Conservation (phyloP, 306 rosid genomes). For the Begonia peltatifolia region DNA sequence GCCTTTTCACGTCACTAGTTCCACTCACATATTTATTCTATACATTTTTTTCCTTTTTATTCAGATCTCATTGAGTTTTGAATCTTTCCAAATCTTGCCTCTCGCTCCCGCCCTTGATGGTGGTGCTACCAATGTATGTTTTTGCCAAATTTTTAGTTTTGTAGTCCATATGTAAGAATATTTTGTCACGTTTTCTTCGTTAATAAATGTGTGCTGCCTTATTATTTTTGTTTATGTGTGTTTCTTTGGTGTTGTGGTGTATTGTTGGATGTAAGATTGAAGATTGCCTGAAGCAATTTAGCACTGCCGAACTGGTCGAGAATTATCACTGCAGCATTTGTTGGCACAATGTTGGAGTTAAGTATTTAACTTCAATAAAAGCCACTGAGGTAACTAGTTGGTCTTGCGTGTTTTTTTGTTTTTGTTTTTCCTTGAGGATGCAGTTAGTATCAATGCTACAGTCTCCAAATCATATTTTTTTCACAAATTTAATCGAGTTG, state of each 20-base stretch:
- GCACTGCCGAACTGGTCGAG: constrained; percentile 68
- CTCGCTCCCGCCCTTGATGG: constrained; percentile 40
- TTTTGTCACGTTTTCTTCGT: constrained; percentile 1
- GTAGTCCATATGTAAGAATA: no score
- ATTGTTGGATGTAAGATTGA: constrained; percentile 44
- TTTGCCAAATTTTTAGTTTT: constrained; percentile 10
- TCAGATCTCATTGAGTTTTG: constrained; percentile 80
- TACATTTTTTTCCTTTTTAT: constrained; percentile 10
- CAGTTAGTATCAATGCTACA: background rate
- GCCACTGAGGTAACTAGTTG: constrained; percentile 42
- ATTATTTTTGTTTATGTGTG: constrained; percentile 2
- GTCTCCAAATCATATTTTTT: no score
- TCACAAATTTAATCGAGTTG: no score
- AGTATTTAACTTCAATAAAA: constrained; percentile 46
- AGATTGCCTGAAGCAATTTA: constrained; percentile 74
- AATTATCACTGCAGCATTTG: constrained; percentile 68
- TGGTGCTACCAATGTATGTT: constrained; percentile 43
- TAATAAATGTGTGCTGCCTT: constrained; percentile 1
- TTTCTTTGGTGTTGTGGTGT: constrained; percentile 21
- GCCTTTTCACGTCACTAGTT: constrained; percentile 1
- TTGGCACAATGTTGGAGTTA: constrained; percentile 74
- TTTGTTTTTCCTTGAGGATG: background rate
- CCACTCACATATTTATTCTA: constrained; percentile 2
- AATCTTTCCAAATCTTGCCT: constrained; percentile 76
- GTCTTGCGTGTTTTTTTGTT: constrained; percentile 3